Conservation (phyloP, 164 flowering plant species). For the Warburgia ugandensis region DNA sequence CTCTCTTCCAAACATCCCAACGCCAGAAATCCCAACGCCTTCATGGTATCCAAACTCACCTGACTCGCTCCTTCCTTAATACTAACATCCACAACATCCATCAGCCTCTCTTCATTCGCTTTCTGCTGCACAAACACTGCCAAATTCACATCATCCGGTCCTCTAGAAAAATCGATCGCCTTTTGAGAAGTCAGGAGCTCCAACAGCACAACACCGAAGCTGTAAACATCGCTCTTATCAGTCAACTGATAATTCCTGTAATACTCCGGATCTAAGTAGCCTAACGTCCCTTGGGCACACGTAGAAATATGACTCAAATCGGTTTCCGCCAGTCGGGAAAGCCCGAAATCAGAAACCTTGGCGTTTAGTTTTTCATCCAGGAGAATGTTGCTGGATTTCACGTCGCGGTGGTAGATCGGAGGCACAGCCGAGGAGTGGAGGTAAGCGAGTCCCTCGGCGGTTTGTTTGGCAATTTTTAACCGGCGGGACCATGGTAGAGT, state of each 20-base stretch:
- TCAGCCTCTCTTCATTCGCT: constrained; percentile 9
- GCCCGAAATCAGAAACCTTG: constrained; percentile 20
- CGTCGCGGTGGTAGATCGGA: constrained; percentile 19
- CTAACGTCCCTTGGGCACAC: constrained; percentile 17
- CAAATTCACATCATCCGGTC: constrained; percentile 8
- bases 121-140: constrained; percentile 8
- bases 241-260: constrained; percentile 17
- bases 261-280: constrained; percentile 19
- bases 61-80: constrained; percentile 7
- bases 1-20: constrained; percentile 13
- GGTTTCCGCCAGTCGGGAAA: constrained; percentile 10
- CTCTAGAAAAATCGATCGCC: constrained; percentile 15
- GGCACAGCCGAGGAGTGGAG: constrained; percentile 17
- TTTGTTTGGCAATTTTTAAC: constrained; percentile 12
- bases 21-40: constrained; percentile 13
- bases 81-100: constrained; percentile 6
- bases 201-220: constrained; percentile 18
- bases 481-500: constrained; percentile 6
- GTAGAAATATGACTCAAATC: constrained; percentile 17
- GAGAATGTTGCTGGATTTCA: constrained; percentile 18
- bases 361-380: constrained; percentile 16
- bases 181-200: constrained; percentile 13
- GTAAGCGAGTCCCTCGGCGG: constrained; percentile 16
- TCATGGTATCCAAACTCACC: constrained; percentile 9
- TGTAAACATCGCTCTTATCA: constrained; percentile 19